phyloP scores from a whole-genome alignment of 257 asterid species.

The Dorcoceras hygrometricum region DNA sequence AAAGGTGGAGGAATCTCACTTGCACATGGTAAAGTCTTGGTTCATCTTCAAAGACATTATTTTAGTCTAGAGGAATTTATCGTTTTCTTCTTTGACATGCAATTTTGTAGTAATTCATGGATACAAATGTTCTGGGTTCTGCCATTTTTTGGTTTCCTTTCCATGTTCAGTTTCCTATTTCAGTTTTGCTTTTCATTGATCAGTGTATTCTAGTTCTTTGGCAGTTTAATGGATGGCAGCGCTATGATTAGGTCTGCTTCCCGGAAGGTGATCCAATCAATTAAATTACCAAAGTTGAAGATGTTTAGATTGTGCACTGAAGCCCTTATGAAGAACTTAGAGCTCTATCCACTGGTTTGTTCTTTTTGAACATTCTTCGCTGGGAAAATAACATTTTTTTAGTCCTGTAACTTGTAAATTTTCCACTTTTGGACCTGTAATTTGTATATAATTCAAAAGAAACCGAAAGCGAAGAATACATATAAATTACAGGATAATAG shows the following conservation, averaged over 20 bases:
- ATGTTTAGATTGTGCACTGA: conserved; percentile 61
- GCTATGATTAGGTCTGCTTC: conserved; percentile 62
- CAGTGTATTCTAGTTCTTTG: conserved; percentile 60
- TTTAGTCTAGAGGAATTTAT: neutral
- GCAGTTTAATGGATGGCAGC: conserved; percentile 52
- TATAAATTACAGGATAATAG: too few relatives aligned
- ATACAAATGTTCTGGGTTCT: neutral
- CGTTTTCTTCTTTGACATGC: neutral
- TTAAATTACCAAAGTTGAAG: conserved; percentile 45
- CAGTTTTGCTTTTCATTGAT: conserved; percentile 6
- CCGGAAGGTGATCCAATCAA: conserved; percentile 54
- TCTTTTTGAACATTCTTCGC: conserved; percentile 17
- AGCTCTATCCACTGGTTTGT: conserved; percentile 73
- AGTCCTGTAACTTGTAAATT: too few relatives aligned
- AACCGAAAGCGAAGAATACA: too few relatives aligned
- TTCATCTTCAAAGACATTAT: conserved; percentile 15
- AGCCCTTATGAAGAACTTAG: conserved; percentile 58
- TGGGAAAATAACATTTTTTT: too few relatives aligned
- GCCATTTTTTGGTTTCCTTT: neutral
- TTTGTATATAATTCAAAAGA: too few relatives aligned
- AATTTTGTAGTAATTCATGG: conserved; percentile 15
- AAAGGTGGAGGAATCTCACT: conserved; percentile 57
- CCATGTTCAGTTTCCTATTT: neutral
- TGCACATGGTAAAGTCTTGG: conserved; percentile 59
- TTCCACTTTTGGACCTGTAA: too few relatives aligned